Evolutionary conservation across 1,284 basidiomycete species (phyloP).

Genomic region (Singerocomus rubriflavus): DNA sequence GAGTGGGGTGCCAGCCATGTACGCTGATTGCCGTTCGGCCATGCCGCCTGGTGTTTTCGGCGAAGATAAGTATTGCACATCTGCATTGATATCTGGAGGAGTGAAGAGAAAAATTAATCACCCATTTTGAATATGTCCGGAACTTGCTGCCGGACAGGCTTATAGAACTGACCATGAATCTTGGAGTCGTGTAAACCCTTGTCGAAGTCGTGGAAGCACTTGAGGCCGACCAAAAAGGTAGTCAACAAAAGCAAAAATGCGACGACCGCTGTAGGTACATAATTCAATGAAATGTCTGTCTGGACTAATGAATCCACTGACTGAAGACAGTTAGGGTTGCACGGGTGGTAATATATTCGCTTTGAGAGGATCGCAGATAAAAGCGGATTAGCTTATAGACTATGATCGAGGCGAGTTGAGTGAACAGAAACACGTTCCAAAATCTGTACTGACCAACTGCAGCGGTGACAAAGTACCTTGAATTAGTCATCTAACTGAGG

Average conservation of each 20-base stretch:
- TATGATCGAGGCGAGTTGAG: conserved; percentile 28
- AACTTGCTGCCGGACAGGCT: conserved; percentile 31
- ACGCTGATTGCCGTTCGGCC: conserved; percentile 40
- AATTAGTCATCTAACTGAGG: conserved; percentile 15
- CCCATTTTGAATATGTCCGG: conserved; percentile 27
- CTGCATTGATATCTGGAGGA: conserved; percentile 46
- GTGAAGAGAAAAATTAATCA: conserved; percentile 32
- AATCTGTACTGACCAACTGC: conserved; percentile 39
- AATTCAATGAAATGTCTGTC: neutral
- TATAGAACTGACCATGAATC: conserved; percentile 62
- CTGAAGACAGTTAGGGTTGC: conserved; percentile 78
- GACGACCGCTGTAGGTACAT: conserved; percentile 51
- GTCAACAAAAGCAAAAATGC: conserved; percentile 69
- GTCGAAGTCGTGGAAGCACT: conserved; percentile 78
- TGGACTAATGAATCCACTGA: conserved; percentile 39
- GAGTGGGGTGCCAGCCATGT: conserved; percentile 33
- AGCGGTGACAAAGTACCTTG: neutral
- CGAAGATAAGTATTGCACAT: conserved; percentile 44
- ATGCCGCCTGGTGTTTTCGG: conserved; percentile 43
- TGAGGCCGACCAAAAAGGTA: conserved; percentile 71
- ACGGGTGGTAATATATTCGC: conserved; percentile 63
- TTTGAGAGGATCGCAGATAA: conserved; percentile 56
- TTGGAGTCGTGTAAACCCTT: conserved; percentile 69
- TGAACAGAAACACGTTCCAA: neutral
- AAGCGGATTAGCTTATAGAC: conserved; percentile 81